Conservation (phyloP, 2,329 filamentous ascomycete genomes). For the Fusarium sp. region DNA sequence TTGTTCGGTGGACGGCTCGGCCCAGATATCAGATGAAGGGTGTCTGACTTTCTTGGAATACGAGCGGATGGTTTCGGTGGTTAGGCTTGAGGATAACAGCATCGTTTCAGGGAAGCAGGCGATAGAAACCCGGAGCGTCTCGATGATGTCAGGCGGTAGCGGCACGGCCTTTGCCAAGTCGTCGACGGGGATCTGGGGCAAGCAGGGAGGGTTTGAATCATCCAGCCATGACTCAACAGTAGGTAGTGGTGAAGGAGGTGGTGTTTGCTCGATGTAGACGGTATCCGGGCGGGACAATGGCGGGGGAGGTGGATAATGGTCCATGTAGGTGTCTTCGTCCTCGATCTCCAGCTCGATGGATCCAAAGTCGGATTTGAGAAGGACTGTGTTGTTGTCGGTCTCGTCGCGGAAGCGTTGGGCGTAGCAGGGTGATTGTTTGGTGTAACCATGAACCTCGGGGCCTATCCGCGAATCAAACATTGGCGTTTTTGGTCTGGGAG, state of each 20-base stretch:
- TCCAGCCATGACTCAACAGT: constrained; percentile 53
- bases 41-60: constrained; percentile 66
- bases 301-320: constrained; percentile 5
- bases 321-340: constrained; percentile 34
- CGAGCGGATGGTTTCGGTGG: constrained; percentile 67
- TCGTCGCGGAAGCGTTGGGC: constrained; percentile 32
- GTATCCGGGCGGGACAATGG: constrained; percentile 34
- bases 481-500: constrained; percentile 24
- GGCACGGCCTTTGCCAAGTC: constrained; percentile 57
- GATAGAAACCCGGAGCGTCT: constrained; percentile 64
- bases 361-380: constrained; percentile 37
- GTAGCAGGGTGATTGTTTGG: constrained; percentile 17
- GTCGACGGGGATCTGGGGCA: constrained; percentile 47
- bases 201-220: constrained; percentile 47
- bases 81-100: constrained; percentile 65
- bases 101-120: constrained; percentile 69
- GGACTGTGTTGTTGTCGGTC: constrained; percentile 34
- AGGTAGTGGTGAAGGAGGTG: constrained; percentile 50
- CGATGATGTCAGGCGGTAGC: constrained; percentile 63
- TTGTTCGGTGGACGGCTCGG: constrained; percentile 33
- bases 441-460: constrained; percentile 18
- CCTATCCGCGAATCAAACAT: constrained; percentile 18
- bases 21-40: constrained; percentile 43
- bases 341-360: constrained; percentile 36
- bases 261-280: constrained; percentile 49